Evolutionary conservation across 2,329 filamentous ascomycete species (phyloP).

Genomic region (Phymatotrichopsis omnivora): DNA sequence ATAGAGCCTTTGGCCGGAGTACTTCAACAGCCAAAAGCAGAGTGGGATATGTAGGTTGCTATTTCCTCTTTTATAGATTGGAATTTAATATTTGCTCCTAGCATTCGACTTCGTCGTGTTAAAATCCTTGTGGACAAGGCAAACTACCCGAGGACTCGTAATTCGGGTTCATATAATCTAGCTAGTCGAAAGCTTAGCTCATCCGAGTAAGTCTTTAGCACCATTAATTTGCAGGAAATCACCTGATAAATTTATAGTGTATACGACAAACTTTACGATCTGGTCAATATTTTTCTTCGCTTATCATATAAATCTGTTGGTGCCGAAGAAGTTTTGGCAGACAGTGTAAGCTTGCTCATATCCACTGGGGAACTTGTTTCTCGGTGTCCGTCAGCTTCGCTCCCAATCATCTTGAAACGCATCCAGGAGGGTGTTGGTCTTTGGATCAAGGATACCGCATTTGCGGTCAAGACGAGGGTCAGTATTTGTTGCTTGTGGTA

Average conservation of each 20-base stretch:
- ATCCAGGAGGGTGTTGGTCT: conserved; percentile 51
- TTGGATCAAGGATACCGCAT: conserved; percentile 52
- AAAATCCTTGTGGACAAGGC: conserved; percentile 34
- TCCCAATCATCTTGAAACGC: conserved; percentile 47
- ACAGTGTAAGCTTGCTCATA: conserved; percentile 43
- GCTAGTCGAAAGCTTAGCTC: conserved; percentile 43
- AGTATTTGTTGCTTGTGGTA: conserved; percentile 6
- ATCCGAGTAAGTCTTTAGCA: conserved; percentile 45
- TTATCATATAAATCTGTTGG: conserved; percentile 44
- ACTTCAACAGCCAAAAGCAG: conserved; percentile 35
- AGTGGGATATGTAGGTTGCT: conserved; percentile 34
- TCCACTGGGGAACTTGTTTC: conserved; percentile 46
- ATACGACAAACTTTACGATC: conserved; percentile 55
- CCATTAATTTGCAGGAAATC: neutral
- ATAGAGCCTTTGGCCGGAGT: conserved; percentile 60
- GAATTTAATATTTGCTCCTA: conserved; percentile 14
- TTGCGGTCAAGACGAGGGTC: conserved; percentile 35
- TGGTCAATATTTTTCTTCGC: conserved; percentile 46
- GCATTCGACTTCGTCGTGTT: conserved; percentile 16
- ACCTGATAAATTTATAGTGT: conserved; percentile 38
- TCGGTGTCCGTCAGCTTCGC: conserved; percentile 42
- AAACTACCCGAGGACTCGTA: too few relatives aligned
- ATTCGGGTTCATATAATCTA: too few relatives aligned
- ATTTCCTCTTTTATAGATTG: conserved; percentile 8
- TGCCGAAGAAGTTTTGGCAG: conserved; percentile 35